Conservation (phyloP, 192 early-diverging fungal species). For the Podila clonocystis region DNA sequence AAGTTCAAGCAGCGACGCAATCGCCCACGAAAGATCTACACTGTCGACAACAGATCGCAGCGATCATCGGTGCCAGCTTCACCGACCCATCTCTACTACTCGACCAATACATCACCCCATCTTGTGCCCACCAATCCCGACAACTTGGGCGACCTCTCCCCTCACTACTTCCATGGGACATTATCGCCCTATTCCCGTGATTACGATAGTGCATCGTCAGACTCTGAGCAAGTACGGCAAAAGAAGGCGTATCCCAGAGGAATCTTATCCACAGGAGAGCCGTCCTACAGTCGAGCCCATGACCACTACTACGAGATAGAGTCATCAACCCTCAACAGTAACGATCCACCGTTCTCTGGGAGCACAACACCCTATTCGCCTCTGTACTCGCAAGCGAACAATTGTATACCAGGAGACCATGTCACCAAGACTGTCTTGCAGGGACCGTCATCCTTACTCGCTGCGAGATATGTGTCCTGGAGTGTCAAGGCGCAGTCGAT, state of each 20-base stretch:
- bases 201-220: constrained; percentile 48
- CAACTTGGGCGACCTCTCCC: constrained; percentile 42
- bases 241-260: constrained; percentile 40
- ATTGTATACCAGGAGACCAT: constrained; percentile 4
- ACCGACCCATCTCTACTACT: constrained; percentile 45
- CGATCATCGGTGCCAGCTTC: constrained; percentile 48
- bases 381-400: constrained; percentile 12
- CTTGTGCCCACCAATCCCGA: constrained; percentile 41
- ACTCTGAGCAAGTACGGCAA: constrained; percentile 35
- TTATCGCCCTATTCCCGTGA: constrained; percentile 37
- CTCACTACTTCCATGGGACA: constrained; percentile 41
- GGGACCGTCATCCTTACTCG: constrained; percentile 30
- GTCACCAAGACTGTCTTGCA: constrained; percentile 35
- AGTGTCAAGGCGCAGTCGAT: constrained; percentile 51
- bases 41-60: constrained; percentile 37
- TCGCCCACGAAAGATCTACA: constrained; percentile 48
- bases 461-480: constrained; percentile 37
- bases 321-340: constrained; percentile 43
- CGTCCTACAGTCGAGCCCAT: constrained; percentile 8
- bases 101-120: constrained; percentile 32
- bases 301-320: constrained; percentile 50
- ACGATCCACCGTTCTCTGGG: constrained; percentile 43
- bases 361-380: constrained; percentile 40
- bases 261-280: constrained; percentile 25
- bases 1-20: constrained; percentile 31